Evolutionary conservation across 164 flowering plant species (phyloP), one percentile per base, ranked within the genome.

Genomic region (Dillenia suffruticosa): DNA sequence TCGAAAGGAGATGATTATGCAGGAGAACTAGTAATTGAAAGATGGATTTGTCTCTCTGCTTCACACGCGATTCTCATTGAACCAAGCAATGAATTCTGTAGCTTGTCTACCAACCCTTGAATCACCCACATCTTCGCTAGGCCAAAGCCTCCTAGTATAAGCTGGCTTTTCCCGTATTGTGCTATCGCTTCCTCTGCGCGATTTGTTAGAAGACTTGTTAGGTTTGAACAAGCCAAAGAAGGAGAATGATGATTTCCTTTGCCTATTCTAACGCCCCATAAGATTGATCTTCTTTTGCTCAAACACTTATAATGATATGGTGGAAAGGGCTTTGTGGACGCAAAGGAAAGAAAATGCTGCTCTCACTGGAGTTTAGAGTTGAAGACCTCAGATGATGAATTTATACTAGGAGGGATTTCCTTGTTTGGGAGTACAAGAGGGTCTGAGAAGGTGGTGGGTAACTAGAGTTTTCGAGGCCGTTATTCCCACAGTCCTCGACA

Each of bases 81-180:
- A 76, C 63, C 51, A 73, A 24, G 74, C 64, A 32, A 79, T 79
- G 76, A 73, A 76, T 13, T 57, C 75, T 0, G 76, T 53, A 2
- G 82, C 82, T 59, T 76, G 73, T 52, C 54, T 66, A 44, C 76
- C 77, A 16, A 79, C 74, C 15, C 56, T 68, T 9, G 74, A 78
- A 26, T 79, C 80, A 17, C 63, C 79, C 2, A 78, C 74, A 16
- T 78, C 71, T 8, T 78, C 79, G 26, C 79, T 76, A 1, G 79
- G 65, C 48, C 68, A 70, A n/a, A 72, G 56, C 52, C 47, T 70
- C n/a, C 68, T 45, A 52, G 52, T 44, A 44, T 52, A 49, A 12
- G 50, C 63, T 14, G 68, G 51, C 11, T 76, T 75, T 22, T 73
- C 76, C 63, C 68, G 57, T 46, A 43, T 46, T 0, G 40, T 5